A percentile compares a stretch with the other conserved stretches of the same genome.
Evolutionary conservation across 306 rosid genomes (phyloP).

Genomic region (Begonia fuchsioides): DNA sequence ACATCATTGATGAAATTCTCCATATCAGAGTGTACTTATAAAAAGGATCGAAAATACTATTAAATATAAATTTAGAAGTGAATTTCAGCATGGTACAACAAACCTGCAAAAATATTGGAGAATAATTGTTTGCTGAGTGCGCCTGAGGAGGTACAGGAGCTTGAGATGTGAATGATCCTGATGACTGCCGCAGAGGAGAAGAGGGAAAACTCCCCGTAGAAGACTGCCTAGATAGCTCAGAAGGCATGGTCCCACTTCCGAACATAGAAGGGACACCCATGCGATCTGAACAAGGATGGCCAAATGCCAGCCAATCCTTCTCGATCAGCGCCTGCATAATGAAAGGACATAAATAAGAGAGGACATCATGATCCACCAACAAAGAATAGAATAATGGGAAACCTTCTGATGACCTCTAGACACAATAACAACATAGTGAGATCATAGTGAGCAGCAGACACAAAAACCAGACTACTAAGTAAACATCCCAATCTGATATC

Average conservation of each 20-base stretch:
- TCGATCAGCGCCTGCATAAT: conserved; percentile 73
- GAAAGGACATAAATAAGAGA: not conserved
- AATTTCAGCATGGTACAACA: conserved; percentile 4
- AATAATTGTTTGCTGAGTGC: conserved; percentile 50
- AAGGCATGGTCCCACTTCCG: conserved; percentile 38
- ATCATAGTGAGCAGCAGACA: too few relatives aligned
- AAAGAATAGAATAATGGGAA: too few relatives aligned
- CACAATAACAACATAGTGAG: too few relatives aligned
- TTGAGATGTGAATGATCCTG: conserved; percentile 51
- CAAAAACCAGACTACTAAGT: too few relatives aligned
- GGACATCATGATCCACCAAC: too few relatives aligned
- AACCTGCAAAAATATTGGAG: conserved; percentile 97
- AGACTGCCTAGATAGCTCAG: conserved; percentile 76
- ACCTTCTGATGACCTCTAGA: too few relatives aligned
- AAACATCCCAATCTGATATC: too few relatives aligned
- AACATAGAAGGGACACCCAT: conserved; percentile 48
- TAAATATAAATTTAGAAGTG: too few relatives aligned
- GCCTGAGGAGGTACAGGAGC: conserved; percentile 47
- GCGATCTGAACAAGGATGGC: conserved; percentile 90
- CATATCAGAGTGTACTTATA: too few relatives aligned
- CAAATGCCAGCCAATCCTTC: conserved; percentile 98
- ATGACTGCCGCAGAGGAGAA: conserved; percentile 62
- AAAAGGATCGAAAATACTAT: too few relatives aligned
- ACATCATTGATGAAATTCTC: too few relatives aligned
- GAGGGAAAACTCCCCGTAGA: conserved; percentile 42